Percentiles rank a stretch among this genome's conserved stretches.
These are phyloP conservation scores for Nephelium lappaceum DNA, from an alignment of 345 rosid genomes.

Conservation along the genomic window DNA sequence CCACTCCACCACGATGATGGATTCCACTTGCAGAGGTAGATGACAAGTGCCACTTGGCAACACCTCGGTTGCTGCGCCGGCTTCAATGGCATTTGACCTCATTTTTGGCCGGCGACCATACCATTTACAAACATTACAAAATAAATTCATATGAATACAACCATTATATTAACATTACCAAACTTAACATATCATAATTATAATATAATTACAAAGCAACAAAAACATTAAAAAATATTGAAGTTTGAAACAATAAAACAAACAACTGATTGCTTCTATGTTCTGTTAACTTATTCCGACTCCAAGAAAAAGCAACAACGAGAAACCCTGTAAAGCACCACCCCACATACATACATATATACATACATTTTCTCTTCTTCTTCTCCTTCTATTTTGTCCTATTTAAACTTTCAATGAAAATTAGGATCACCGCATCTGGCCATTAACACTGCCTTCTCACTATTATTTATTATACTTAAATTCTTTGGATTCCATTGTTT, in stretches of 20 bases:
- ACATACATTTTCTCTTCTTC: background rate
- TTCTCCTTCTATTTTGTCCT: slow-evolving; percentile 29
- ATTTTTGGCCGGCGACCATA: slow-evolving; percentile 25
- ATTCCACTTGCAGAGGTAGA: background rate
- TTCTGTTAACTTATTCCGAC: slow-evolving; percentile 7
- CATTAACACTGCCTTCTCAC: background rate
- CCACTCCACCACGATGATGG: background rate
- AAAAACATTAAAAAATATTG: background rate
- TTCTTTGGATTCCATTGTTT: background rate
- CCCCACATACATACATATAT: background rate
- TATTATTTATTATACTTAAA: background rate
- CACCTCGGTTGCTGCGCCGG: slow-evolving; percentile 26
- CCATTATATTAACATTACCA: background rate
- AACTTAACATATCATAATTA: background rate
- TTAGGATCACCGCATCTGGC: slow-evolving; percentile 1
- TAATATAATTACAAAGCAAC: background rate
- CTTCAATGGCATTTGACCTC: slow-evolving; percentile 32
- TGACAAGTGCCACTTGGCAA: slow-evolving; percentile 18
- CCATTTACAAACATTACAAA: background rate
- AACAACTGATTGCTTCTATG: no score
- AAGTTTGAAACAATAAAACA: no score
- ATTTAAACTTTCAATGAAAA: background rate
- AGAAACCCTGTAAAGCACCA: slow-evolving; percentile 10
- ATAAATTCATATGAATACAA: background rate
- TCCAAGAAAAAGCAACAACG: background rate